Conservation (phyloP, 2,329 filamentous ascomycete genomes). For the Alternaria arbusti region DNA sequence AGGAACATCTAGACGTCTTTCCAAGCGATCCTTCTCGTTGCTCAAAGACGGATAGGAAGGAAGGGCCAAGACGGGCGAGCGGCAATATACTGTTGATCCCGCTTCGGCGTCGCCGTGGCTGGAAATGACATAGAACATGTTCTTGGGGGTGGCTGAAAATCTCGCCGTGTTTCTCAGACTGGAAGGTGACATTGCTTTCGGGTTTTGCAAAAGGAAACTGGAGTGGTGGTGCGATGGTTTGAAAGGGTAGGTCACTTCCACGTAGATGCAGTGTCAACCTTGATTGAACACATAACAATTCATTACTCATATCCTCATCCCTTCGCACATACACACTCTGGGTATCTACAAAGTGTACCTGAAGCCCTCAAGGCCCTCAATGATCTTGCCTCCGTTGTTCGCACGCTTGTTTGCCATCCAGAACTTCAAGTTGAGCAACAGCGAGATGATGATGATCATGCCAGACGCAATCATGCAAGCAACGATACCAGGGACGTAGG, state of each 20-base stretch:
- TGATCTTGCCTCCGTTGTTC: slow-evolving; percentile 47
- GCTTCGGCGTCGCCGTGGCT: background rate
- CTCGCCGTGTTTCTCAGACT: too few relatives aligned
- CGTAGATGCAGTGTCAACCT: too few relatives aligned
- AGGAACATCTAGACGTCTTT: background rate
- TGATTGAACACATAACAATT: background rate
- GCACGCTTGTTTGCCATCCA: slow-evolving; percentile 46
- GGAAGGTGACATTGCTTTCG: too few relatives aligned
- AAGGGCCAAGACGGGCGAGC: background rate
- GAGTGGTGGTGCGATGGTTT: too few relatives aligned
- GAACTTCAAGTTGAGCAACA: slow-evolving; percentile 42
- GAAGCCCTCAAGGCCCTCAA: slow-evolving; percentile 46
- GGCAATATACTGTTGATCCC: background rate
- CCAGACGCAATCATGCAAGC: slow-evolving; percentile 46
- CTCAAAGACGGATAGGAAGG: background rate
- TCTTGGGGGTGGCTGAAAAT: too few relatives aligned
- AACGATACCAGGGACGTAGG: slow-evolving; percentile 45
- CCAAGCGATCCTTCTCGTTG: background rate
- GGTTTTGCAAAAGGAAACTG: too few relatives aligned
- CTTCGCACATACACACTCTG: background rate
- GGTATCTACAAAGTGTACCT: slow-evolving; percentile 34
- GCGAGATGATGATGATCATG: slow-evolving; percentile 45
- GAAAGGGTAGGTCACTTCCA: too few relatives aligned
- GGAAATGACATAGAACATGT: too few relatives aligned
- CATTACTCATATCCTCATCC: background rate